phyloP scores from a whole-genome alignment of 768 basidiomycete species.

The Mrakia blollopis region DNA sequence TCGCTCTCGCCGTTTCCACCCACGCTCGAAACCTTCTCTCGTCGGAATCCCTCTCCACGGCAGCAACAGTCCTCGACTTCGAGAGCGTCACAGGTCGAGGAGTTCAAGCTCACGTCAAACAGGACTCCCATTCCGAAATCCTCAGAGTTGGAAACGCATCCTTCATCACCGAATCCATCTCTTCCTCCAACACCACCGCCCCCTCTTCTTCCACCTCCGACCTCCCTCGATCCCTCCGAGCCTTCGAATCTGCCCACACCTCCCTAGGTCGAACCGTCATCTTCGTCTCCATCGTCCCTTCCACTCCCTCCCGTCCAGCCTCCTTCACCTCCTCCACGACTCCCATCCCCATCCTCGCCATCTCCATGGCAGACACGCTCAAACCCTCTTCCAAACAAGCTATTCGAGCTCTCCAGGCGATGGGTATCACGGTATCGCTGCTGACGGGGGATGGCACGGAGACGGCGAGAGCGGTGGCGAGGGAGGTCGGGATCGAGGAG shows the following conservation, averaged over 20 bases:
- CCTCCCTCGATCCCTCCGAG: conserved; percentile 57
- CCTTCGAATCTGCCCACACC: conserved; percentile 68
- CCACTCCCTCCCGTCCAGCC: conserved; percentile 42
- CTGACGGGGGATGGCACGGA: conserved; percentile 86
- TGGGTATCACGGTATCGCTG: conserved; percentile 91
- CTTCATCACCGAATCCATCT: conserved; percentile 51
- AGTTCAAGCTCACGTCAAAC: conserved; percentile 46
- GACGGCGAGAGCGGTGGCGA: conserved; percentile 83
- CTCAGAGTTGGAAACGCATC: conserved; percentile 65
- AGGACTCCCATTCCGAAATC: conserved; percentile 14
- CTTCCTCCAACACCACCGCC: conserved; percentile 46
- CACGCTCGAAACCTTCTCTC: conserved; percentile 55
- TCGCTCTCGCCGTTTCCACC: conserved; percentile 84
- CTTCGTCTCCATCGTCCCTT: conserved; percentile 61
- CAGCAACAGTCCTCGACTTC: conserved; percentile 64
- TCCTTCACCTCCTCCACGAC: conserved; percentile 29
- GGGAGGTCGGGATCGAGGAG: conserved; percentile 76
- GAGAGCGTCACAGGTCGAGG: conserved; percentile 87
- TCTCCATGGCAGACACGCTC: conserved; percentile 81
- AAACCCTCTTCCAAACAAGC: conserved; percentile 80
- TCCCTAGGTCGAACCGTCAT: conserved; percentile 75
- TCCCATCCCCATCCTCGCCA: conserved; percentile 63
- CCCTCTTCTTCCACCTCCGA: conserved; percentile 7
- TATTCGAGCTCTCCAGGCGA: conserved; percentile 68
- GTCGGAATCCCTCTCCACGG: conserved; percentile 44